These are phyloP conservation scores for Alternaria dauci DNA, from an alignment of 2,329 filamentous ascomycete species.

Conservation along the genomic window DNA sequence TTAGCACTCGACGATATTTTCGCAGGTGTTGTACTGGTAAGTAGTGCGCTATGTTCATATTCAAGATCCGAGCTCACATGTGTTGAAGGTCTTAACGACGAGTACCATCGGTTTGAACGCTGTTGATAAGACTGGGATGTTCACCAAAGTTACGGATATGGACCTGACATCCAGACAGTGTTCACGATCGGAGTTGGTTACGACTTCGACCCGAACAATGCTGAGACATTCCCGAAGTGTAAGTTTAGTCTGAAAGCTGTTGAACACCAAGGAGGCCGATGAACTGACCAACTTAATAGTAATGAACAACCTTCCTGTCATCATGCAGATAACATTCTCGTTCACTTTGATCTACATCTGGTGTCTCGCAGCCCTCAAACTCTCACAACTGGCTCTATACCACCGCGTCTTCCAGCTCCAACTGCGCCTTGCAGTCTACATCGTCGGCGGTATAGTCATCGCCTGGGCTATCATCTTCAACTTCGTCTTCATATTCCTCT, in stretches of 20 bases:
- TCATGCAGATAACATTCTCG: constrained; percentile 34
- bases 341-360: constrained; percentile 35
- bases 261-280: not conserved
- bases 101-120: constrained; percentile 32
- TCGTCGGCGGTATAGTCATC: constrained; percentile 24
- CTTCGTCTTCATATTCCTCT: constrained; percentile 34
- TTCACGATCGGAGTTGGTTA: constrained; percentile 33
- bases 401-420: constrained; percentile 26
- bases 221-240: constrained; percentile 24
- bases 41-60: not conserved
- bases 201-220: constrained; percentile 18
- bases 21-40: constrained; percentile 25
- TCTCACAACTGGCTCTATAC: constrained; percentile 32
- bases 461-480: constrained; percentile 34
- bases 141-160: not conserved
- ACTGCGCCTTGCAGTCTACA: constrained; percentile 24
- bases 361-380: constrained; percentile 29
- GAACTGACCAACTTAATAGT: constrained; percentile 12
- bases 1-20: constrained; percentile 30
- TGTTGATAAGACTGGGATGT: constrained; percentile 10
- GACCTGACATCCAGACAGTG: constrained; percentile 7
- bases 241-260: not conserved
- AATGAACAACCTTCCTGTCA: constrained; percentile 25
- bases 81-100: constrained; percentile 19
- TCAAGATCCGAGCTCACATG: not conserved